Percentiles rank a stretch among this genome's conserved stretches.
Conservation (phyloP, 78 protist genomes). For the Emiliania huxleyi region DNA sequence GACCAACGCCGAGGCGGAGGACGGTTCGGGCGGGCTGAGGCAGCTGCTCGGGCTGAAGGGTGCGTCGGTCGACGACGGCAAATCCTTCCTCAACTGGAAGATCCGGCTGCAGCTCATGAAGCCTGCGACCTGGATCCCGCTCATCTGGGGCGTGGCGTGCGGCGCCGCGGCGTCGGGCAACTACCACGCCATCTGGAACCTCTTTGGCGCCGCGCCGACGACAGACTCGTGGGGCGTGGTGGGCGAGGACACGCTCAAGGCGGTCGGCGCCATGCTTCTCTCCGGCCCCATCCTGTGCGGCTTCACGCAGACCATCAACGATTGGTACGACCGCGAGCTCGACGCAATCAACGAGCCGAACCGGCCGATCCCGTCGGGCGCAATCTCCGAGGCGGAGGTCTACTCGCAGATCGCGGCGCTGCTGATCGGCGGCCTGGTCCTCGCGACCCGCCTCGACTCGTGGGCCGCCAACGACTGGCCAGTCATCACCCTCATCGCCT, state of each 20-base stretch:
- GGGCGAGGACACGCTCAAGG: slow-evolving; percentile 1
- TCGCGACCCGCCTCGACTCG: slow-evolving; percentile 10
- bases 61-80: not conserved
- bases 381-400: slow-evolving; percentile 29
- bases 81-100: slow-evolving; percentile 24
- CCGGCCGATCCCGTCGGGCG: slow-evolving; percentile 51
- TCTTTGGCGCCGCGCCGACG: slow-evolving; percentile 12
- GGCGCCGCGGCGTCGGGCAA: slow-evolving; percentile 58
- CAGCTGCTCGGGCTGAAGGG: slow-evolving; percentile 37
- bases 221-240: not conserved
- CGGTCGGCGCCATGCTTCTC: slow-evolving; percentile 18
- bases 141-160: slow-evolving; percentile 61
- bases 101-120: slow-evolving; percentile 50
- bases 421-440: slow-evolving; percentile 21
- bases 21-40: not conserved
- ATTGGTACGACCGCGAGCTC: slow-evolving; percentile 51
- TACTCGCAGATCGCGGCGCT: slow-evolving; percentile 24
- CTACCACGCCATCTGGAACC: slow-evolving; percentile 16
- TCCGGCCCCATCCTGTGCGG: slow-evolving; percentile 52
- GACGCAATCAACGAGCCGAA: slow-evolving; percentile 59
- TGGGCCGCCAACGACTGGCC: slow-evolving; percentile 25
- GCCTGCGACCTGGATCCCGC: slow-evolving; percentile 52
- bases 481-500: not conserved
- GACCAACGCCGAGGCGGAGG: not conserved
- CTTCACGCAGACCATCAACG: slow-evolving; percentile 49